Base-by-base conservation (phyloP, 768 basidiomycete species). In the Multifurca ochricompacta region DNA sequence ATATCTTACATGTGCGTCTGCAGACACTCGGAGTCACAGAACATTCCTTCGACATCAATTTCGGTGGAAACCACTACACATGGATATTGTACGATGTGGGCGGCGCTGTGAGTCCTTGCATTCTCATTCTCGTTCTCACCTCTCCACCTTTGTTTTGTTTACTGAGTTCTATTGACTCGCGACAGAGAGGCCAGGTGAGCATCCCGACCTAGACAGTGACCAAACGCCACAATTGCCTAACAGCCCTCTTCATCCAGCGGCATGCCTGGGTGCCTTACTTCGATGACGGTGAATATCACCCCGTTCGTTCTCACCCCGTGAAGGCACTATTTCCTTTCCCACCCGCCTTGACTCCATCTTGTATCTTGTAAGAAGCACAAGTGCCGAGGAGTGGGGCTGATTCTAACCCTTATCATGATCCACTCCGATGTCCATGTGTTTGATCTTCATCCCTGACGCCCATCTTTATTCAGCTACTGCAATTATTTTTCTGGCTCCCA, bases 1-100 rank as follows among this genome's bases (percentile, higher is more conserved):
- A 91, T 67, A 77, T 91, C 51, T 74, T 91, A 13, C 82, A 84
- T 53, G 87, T 87, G 53, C 84, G 88, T 21, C 69, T 91, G 31
- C 87, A 87, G 69, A 90, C 88, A 0, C 69, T 91, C 11, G 88
- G 88, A 3, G 82, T 91, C 19, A 79, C 82, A 53, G 87, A 91
- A 60, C 85, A 89, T 64, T 73, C 78, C 1, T 87, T 88, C 65
- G 77, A 82, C 52, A 79, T 89, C 54, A 74, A 75, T 54, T 76
- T 82, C 57, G 79, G 77, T 36, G 82, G 83, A 3, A 74, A 72
- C 52, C 74, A 74, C 39, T 86, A 85, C 64, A 77, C 82, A 49
- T 91, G 88, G 87, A 78, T 81, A 53, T 71, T 91, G 51, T 91
- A 85, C 65, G 89, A 91, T 65, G 88, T 91, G 34, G 87, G 88